Evolutionary conservation across 2,329 filamentous ascomycete genomes (phyloP), one percentile per base, ranked within the genome.

Genomic region (Botrytis squamosa): DNA sequence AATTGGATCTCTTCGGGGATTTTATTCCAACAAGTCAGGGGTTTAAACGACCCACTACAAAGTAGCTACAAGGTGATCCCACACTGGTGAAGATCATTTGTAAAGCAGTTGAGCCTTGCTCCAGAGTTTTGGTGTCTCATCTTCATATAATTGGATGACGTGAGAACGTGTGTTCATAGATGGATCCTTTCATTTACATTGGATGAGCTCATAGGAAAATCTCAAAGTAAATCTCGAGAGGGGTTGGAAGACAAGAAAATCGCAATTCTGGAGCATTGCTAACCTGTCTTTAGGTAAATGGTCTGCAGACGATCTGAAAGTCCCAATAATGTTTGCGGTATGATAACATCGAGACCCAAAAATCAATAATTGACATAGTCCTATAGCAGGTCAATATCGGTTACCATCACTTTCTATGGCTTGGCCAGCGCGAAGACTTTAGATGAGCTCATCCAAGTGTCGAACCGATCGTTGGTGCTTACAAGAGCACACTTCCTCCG

Each of bases 21-120:
- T 40, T 36, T 33, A 33, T 65, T 52, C 42, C 59, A 71, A 71
- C 44, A 49, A 52, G 29, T 64, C 46, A 65, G 59, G 69, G 65
- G 49, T 55, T 55, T 42, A 38, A 40, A 57, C 49, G 66, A 55
- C 18, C 57, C 59, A 40, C 46, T 36, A 65, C 25, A 52, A 18
- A 42, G n/a, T 33, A 16, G 25, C 25, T 18, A 71, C 69, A 71
- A 40, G 69, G 69, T 40, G 44, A 71, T 52, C 29, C 69, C 36
- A 52, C 33, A 71, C 59, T 38, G 9, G 36, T 40, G 44, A 29
- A 38, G 59, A 71, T 52, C 59, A 52, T 42, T 40, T 52, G 25
- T 62, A 52, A 52, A 65, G 69, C 69, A 10, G 18, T 65, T 22
- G 66, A 57, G 49, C 49, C 49, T 68, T 68, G 66, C 66, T 68